phyloP scores from a whole-genome alignment of 2,329 filamentous ascomycete genomes.

The Cadophora gregata region DNA sequence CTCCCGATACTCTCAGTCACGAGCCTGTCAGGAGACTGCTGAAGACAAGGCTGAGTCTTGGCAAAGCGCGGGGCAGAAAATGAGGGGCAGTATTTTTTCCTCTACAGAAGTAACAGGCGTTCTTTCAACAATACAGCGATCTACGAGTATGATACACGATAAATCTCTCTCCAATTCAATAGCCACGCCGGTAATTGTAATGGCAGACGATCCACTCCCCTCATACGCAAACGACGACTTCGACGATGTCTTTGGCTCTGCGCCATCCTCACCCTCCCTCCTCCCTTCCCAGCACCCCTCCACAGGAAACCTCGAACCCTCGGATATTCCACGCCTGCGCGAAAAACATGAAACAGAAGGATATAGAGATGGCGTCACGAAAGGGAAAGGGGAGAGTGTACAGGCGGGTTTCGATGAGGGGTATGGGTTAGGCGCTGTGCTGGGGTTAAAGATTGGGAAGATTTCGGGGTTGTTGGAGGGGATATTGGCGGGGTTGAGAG shows the following conservation, averaged over 20 bases:
- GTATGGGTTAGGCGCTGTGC: conserved; percentile 79
- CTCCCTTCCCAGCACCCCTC: background rate
- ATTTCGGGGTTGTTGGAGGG: conserved; percentile 81
- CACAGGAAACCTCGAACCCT: conserved; percentile 36
- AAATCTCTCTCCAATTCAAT: conserved; percentile 23
- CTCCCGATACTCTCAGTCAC: background rate
- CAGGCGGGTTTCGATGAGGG: conserved; percentile 93
- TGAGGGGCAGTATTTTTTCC: background rate
- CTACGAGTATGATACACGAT: conserved; percentile 32
- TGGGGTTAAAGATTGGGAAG: conserved; percentile 77
- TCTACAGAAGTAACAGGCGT: background rate
- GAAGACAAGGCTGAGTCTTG: conserved; percentile 1
- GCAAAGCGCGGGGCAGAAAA: background rate
- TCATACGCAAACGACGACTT: conserved; percentile 38
- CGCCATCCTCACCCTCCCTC: conserved; percentile 38
- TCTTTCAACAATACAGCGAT: conserved; percentile 2
- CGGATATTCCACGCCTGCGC: conserved; percentile 42
- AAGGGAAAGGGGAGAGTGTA: conserved; percentile 76
- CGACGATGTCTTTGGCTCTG: conserved; percentile 45
- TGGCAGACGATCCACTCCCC: background rate
- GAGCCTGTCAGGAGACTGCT: background rate
- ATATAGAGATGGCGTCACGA: conserved; percentile 85
- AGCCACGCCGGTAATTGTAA: background rate
- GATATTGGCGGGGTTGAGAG: conserved; percentile 57
- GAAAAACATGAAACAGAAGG: conserved; percentile 67